Conservation (phyloP, 1,139 yeast genomes). For the Yamadazyma epiphylla region DNA sequence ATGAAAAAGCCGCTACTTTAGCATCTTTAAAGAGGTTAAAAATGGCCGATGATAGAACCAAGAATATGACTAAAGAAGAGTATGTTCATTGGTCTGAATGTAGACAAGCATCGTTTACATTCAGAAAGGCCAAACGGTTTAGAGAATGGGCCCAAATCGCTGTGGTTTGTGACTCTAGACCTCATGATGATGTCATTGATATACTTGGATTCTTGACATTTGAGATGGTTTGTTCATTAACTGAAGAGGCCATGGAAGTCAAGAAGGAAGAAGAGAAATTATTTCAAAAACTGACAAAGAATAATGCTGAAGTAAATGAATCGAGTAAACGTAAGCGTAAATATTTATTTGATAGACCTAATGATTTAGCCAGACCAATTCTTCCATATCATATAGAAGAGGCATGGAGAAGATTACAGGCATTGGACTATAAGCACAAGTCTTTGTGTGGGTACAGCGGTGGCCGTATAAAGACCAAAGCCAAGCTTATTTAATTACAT, state of each 20-base stretch:
- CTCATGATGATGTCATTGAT: conserved; percentile 95
- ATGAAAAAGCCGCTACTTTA: conserved; percentile 82
- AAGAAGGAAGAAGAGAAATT: conserved; percentile 63
- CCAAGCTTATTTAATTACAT: conserved; percentile 30
- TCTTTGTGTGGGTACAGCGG: conserved; percentile 77
- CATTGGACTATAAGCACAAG: conserved; percentile 53
- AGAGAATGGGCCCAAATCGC: conserved; percentile 95
- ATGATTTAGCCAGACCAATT: conserved; percentile 79
- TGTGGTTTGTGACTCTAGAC: conserved; percentile 81
- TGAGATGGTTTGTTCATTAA: conserved; percentile 91
- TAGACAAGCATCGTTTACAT: conserved; percentile 95
- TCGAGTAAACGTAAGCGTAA: conserved; percentile 39
- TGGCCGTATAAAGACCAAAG: conserved; percentile 49
- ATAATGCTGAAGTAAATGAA: conserved; percentile 18
- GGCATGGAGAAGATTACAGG: conserved; percentile 85
- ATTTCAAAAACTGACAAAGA: conserved; percentile 28
- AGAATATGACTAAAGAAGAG: conserved; percentile 91
- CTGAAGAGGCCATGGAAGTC: conserved; percentile 86
- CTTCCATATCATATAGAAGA: conserved; percentile 83
- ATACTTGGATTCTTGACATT: conserved; percentile 92
- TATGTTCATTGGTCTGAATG: conserved; percentile 99
- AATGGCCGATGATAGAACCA: conserved; percentile 91
- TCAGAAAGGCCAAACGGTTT: conserved; percentile 86
- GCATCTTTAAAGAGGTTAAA: conserved; percentile 86
- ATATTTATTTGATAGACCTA: conserved; percentile 86